phyloP scores from a whole-genome alignment of 495 filamentous ascomycete genomes.

The Aspergillus indologenus region DNA sequence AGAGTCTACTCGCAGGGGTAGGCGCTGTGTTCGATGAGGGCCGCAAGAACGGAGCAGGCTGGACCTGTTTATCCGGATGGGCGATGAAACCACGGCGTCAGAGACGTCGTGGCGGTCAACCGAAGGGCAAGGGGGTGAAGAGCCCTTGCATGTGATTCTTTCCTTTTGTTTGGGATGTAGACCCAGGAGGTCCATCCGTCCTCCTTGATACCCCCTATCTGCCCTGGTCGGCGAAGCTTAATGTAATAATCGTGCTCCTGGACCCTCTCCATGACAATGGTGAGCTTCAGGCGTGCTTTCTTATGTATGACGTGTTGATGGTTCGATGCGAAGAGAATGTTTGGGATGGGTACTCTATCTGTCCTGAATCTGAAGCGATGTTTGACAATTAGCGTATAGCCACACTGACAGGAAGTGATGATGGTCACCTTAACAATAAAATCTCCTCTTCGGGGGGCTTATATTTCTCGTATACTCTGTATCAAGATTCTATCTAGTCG shows the following conservation, averaged over 20 bases:
- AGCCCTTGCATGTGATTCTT: background rate
- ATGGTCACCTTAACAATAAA: background rate
- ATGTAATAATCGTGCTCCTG: background rate
- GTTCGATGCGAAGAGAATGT: background rate
- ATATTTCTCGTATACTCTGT: background rate
- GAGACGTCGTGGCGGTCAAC: constrained; percentile 13
- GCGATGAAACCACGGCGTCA: constrained; percentile 72
- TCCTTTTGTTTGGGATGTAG: background rate
- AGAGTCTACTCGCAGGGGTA: constrained; percentile 70
- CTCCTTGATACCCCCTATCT: background rate
- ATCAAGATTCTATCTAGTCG: no score
- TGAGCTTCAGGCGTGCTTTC: background rate
- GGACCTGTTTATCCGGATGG: constrained; percentile 82
- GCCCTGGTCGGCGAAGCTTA: constrained; percentile 4
- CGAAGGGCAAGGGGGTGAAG: background rate
- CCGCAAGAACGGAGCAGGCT: constrained; percentile 72
- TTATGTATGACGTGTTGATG: background rate
- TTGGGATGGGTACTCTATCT: no score
- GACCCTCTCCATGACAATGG: background rate
- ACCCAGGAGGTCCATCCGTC: background rate
- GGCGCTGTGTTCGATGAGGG: constrained; percentile 82
- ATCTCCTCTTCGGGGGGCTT: background rate
- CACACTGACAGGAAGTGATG: background rate
- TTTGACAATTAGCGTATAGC: background rate
- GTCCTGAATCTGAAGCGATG: no score